phyloP scores from a whole-genome alignment of 768 basidiomycete species.

The Tulasnella sp. region DNA sequence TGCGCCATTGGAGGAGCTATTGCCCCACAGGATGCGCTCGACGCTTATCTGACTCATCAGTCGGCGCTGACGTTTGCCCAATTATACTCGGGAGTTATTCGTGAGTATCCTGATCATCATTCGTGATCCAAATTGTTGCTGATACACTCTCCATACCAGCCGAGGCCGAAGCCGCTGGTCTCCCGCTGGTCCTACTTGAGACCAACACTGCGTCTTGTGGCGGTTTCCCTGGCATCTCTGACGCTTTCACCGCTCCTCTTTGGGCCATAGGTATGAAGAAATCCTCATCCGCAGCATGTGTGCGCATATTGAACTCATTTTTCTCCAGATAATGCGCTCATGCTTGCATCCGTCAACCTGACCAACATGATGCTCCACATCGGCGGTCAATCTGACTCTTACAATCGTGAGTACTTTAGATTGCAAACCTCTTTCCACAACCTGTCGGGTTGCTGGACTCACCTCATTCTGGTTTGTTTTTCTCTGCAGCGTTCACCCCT shows the following conservation, averaged over 20 bases:
- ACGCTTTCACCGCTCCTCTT: constrained; percentile 39
- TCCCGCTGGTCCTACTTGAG: constrained; percentile 53
- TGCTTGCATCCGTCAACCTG: constrained; percentile 40
- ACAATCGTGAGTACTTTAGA: constrained; percentile 38
- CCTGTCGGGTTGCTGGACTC: background rate
- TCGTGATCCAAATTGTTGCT: background rate
- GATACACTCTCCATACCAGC: constrained; percentile 16
- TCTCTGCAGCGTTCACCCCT: constrained; percentile 37
- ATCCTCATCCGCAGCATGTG: background rate
- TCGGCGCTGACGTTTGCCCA: constrained; percentile 38
- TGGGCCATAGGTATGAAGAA: constrained; percentile 31
- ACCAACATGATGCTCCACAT: constrained; percentile 38
- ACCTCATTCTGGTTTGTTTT: too few species aligned
- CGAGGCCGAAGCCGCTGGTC: constrained; percentile 28
- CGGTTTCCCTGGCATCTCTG: constrained; percentile 42
- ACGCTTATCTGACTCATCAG: constrained; percentile 49
- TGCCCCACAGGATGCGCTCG: constrained; percentile 33
- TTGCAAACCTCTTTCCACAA: background rate
- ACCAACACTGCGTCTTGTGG: constrained; percentile 48
- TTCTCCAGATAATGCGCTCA: constrained; percentile 34
- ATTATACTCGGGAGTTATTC: constrained; percentile 38
- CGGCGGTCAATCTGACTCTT: constrained; percentile 39
- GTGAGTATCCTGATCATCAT: background rate
- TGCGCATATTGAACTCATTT: background rate
- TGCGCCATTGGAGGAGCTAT: constrained; percentile 26